Base-by-base conservation (phyloP, 2,329 filamentous ascomycete species). In the Exophiala oligosperma region DNA sequence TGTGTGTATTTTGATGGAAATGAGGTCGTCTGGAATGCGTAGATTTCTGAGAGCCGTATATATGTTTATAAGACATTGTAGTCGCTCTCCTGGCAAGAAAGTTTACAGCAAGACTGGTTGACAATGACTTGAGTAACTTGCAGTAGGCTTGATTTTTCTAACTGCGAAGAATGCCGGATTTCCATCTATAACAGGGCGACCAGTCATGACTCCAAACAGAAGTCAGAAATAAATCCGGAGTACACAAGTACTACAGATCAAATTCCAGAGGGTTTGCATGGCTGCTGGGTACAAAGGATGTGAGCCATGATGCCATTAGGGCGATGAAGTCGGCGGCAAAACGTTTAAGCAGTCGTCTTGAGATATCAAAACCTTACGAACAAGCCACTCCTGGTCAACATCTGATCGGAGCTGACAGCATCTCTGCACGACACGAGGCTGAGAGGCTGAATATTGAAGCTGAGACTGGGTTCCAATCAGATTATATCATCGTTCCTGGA, bases 361-460 rank as follows among this genome's bases (percentile, higher is more conserved):
- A 24, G 46, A 32, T 32, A 3, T 28, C 17, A 17, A 17, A 47
- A 23, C 44, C 26, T 48, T n/a, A 48, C 4, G 24, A n/a, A 35
- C 35, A 51, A 37, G 28, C n/a, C 28, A 37, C 49, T 4, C 26
- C 3, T 26, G 4, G n/a, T 14, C 4, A 11, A 48, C 46, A 32
- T 28, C 23, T 28, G 28, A n/a, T 23, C 8, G 48, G 14, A 38
- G 9, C 29, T n/a, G 43, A 52, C 8, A 32, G 44, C 24, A 24
- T n/a, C n/a, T 17, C 11, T 32, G 26, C n/a, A n/a, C 17, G 41
- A 35, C 17, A 35, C n/a, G 49, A 49, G 54, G 50, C 54, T 56
- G 49, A 53, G 43, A 52, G 56, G 56, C 23, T 57, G 56, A 60
- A 59, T 43, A 46, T 60, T 62, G 53, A 57, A 53, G 49, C 56